A percentile compares a stretch with the other conserved stretches of the same genome.
phyloP scores from a whole-genome alignment of 257 asterid genomes.

The Ophiorrhiza pumila region DNA sequence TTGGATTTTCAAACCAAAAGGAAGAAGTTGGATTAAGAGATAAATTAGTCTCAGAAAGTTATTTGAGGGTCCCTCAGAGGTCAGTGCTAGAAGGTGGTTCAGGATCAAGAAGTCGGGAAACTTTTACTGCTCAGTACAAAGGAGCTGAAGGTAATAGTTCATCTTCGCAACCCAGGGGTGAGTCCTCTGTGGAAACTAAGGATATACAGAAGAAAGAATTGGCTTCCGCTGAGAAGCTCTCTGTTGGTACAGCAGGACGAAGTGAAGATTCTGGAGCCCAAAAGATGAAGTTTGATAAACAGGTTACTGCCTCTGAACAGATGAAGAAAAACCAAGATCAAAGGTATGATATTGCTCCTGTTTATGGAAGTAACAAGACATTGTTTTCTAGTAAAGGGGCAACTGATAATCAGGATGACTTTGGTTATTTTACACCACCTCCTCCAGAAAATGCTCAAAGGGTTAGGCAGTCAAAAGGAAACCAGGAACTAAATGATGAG shows the following conservation, averaged over 20 bases:
- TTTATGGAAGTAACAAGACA: constrained; percentile 36
- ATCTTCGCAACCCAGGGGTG: constrained; percentile 37
- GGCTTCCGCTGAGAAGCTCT: constrained; percentile 27
- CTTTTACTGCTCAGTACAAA: constrained; percentile 44
- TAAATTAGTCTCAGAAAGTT: constrained; percentile 29
- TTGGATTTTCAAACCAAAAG: constrained; percentile 35
- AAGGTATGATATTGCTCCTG: constrained; percentile 34
- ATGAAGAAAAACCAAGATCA: constrained; percentile 41
- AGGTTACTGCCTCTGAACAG: constrained; percentile 40
- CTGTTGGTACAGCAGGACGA: constrained; percentile 33
- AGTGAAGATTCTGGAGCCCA: constrained; percentile 51
- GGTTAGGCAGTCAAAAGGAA: constrained; percentile 65
- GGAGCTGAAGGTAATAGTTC: constrained; percentile 41
- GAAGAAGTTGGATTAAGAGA: constrained; percentile 38
- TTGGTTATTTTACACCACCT: constrained; percentile 49
- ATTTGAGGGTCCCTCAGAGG: constrained; percentile 33
- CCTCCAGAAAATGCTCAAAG: constrained; percentile 58
- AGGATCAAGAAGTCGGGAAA: constrained; percentile 44
- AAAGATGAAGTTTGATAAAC: constrained; percentile 38
- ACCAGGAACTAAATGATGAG: constrained; percentile 83
- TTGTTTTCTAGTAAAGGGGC: constrained; percentile 34
- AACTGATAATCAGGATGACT: constrained; percentile 31
- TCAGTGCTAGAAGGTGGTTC: constrained; percentile 36
- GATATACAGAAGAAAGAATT: constrained; percentile 35
- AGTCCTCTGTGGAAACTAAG: constrained; percentile 33